Evolutionary conservation across 1,139 yeast species (phyloP), one percentile per base, ranked within the genome.

Genomic region (Lodderomyces theae): DNA sequence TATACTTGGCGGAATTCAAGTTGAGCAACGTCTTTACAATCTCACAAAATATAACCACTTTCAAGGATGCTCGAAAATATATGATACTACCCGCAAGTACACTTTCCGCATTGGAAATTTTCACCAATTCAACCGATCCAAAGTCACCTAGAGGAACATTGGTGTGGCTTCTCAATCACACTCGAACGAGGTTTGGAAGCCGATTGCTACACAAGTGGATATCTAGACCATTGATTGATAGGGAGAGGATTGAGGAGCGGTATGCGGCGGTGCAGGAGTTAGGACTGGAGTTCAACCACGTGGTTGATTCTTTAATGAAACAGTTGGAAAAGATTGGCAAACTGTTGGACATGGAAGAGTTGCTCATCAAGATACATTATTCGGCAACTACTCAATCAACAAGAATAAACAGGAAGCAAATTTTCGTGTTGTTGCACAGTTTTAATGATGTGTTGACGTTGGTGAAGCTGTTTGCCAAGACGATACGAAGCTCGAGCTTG

Each of bases 161-260:
- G 13, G 61, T 86, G 12, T 85, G 92, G 88, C 65, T 87, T 2
- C 56, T 92, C 47, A 86, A 90, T 57, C 90, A 84, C 48, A 86
- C 97, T 0, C 65, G 79, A 34, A 87, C 97, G 0, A 70, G 74
- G 24, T 85, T 82, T 61, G 98, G 98, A 0, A 74, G 70, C 39
- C 63, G 96, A 41, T 53, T 78, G 44, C 58, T 92, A 15, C 70
- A 71, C 25, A 68, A 74, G 38, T 92, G 98, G 98, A 64, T 90
- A 0, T 71, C 80, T 1, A 69, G 74, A 46, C 98, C 98, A 1
- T 66, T 90, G 26, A 61, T 78, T 0, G 69, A 79, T 33, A 61
- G 69, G 23, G 65, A 61, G 0, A 61, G 62, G n/a, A 81, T 89
- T 5, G 74, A 74, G 43, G 69, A 71, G 16, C 70, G 98, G 28